These are phyloP conservation scores for Allium cepa DNA, from an alignment of 106 monocot species.

Conservation along the genomic window DNA sequence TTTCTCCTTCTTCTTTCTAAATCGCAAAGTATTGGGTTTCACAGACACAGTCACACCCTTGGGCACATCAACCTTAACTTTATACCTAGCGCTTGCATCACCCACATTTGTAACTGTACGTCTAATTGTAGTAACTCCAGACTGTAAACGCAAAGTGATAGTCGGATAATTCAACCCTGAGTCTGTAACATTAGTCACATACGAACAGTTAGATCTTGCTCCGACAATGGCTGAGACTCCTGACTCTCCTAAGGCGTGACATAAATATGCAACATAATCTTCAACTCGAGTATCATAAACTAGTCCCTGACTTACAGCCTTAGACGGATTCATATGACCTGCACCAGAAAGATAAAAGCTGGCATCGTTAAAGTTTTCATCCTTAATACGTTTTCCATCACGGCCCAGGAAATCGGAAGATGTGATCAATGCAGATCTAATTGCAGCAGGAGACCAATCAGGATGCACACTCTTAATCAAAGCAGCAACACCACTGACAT, in stretches of 20 bases:
- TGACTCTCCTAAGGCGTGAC: slow-evolving; percentile 6
- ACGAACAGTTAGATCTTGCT: slow-evolving; percentile 1
- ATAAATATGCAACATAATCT: slow-evolving; percentile 28
- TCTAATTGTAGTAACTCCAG: slow-evolving; percentile 2
- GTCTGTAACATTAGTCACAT: not conserved
- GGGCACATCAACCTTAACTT: slow-evolving; percentile 11
- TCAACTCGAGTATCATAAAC: slow-evolving; percentile 13
- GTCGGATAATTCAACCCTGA: slow-evolving; percentile 40
- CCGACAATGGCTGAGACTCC: not conserved
- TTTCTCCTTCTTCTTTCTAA: slow-evolving; percentile 16
- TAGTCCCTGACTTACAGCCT: slow-evolving; percentile 23
- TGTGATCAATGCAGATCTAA: slow-evolving; percentile 11
- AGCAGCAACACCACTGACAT: slow-evolving; percentile 6
- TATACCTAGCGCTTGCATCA: slow-evolving; percentile 4
- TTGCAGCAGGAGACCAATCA: slow-evolving; percentile 7
- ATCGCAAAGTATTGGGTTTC: slow-evolving; percentile 13
- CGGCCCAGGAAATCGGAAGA: not conserved
- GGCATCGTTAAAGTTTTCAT: slow-evolving; percentile 14
- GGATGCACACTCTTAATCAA: slow-evolving; percentile 5
- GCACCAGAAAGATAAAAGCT: slow-evolving; percentile 22
- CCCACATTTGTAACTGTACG: slow-evolving; percentile 41
- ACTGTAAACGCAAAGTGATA: not conserved
- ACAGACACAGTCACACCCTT: too few species aligned
- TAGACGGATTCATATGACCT: slow-evolving; percentile 28
- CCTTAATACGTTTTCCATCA: not conserved